phyloP scores from a whole-genome alignment of 306 rosid species.

The Sicyos edulis region DNA sequence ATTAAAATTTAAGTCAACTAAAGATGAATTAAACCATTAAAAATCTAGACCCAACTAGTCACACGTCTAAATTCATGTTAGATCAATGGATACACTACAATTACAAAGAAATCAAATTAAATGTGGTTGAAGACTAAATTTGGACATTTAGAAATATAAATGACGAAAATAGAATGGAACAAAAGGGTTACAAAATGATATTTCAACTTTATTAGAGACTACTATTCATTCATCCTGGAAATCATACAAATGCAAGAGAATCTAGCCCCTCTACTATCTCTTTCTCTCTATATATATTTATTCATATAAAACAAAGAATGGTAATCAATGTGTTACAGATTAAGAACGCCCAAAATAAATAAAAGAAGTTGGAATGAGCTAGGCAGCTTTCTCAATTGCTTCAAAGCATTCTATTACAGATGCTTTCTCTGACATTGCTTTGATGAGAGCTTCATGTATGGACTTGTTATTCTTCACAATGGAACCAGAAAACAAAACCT shows the following conservation, averaged over 20 bases:
- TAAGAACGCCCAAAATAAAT: not conserved
- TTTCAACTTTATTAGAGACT: too few relatives aligned
- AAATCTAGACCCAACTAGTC: too few relatives aligned
- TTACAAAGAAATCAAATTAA: too few relatives aligned
- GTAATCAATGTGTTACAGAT: not conserved
- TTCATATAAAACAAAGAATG: constrained; percentile 1
- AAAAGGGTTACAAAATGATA: too few relatives aligned
- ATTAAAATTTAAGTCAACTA: too few relatives aligned
- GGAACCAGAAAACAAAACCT: constrained; percentile 81
- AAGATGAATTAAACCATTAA: too few relatives aligned
- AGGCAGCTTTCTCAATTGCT: constrained; percentile 65
- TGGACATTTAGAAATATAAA: too few relatives aligned
- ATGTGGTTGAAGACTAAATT: too few relatives aligned
- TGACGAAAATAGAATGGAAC: too few relatives aligned
- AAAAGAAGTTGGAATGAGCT: constrained; percentile 15
- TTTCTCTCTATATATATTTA: not conserved
- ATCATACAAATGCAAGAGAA: not conserved
- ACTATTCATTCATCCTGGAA: too few relatives aligned
- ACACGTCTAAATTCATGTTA: too few relatives aligned
- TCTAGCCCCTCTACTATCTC: not conserved
- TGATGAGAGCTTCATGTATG: constrained; percentile 57
- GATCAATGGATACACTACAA: too few relatives aligned
- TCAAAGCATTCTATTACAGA: constrained; percentile 69
- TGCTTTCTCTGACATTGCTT: constrained; percentile 61
- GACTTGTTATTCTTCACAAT: constrained; percentile 69